phyloP scores from a whole-genome alignment of 768 basidiomycete species.

The Ephemerocybe angulata region DNA sequence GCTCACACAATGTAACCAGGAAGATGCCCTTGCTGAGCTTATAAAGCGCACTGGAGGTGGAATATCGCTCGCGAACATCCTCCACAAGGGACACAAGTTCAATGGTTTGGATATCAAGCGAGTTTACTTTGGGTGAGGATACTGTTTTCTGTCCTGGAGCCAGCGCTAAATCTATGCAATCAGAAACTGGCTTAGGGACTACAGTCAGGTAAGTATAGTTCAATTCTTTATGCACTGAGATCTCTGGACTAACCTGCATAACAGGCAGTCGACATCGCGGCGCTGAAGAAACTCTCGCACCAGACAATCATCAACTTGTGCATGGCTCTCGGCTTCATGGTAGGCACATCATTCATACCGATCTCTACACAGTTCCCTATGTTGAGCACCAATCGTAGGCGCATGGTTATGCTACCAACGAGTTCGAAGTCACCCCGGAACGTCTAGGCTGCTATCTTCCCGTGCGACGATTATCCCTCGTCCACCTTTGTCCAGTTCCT shows the following conservation, averaged over 20 bases:
- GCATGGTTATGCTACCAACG: constrained; percentile 75
- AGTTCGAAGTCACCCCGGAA: constrained; percentile 83
- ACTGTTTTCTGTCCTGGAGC: not conserved
- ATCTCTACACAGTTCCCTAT: not conserved
- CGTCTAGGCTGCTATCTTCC: constrained; percentile 85
- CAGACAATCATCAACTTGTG: constrained; percentile 86
- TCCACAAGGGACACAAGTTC: constrained; percentile 68
- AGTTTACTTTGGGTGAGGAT: constrained; percentile 70
- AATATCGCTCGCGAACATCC: constrained; percentile 54
- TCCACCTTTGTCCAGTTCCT: not conserved
- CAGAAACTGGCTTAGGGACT: constrained; percentile 88
- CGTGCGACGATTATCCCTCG: constrained; percentile 33
- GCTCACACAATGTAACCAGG: constrained; percentile 36
- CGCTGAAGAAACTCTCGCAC: constrained; percentile 66
- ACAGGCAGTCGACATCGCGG: constrained; percentile 78
- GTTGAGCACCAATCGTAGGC: constrained; percentile 40
- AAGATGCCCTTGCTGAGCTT: constrained; percentile 63
- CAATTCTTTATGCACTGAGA: not conserved
- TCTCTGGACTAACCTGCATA: not conserved
- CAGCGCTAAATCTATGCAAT: not conserved
- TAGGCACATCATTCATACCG: no score
- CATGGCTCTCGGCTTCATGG: constrained; percentile 90
- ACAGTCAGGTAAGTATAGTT: constrained; percentile 56
- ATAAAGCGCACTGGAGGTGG: constrained; percentile 53
- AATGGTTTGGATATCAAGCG: constrained; percentile 78